Percentiles rank a stretch among this genome's conserved stretches.
phyloP scores from a whole-genome alignment of 805 yeast species.

The Wickerhamomyces queroliae region DNA sequence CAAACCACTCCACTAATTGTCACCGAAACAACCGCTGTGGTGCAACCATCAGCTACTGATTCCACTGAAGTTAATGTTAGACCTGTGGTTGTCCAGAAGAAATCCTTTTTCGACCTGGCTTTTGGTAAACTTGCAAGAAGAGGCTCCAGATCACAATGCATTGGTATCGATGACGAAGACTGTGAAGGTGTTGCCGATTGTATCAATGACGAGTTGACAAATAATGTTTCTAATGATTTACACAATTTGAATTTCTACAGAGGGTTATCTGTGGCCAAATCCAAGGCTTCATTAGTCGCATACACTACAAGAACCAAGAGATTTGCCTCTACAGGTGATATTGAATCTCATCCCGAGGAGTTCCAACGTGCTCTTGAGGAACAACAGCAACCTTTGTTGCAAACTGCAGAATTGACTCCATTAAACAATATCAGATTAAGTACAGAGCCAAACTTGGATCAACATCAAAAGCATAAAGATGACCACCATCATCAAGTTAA shows the following conservation, averaged over 20 bases:
- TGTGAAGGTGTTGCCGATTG: constrained; percentile 16
- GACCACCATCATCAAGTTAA: constrained; percentile 78
- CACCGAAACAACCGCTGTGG: constrained; percentile 1
- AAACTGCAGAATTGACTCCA: neutral
- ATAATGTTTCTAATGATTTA: constrained; percentile 20
- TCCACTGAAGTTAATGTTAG: neutral
- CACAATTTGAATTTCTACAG: constrained; percentile 21
- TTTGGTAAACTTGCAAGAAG: constrained; percentile 6
- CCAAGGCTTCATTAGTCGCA: constrained; percentile 17
- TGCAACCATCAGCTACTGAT: neutral
- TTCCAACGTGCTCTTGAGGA: neutral
- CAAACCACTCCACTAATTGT: neutral
- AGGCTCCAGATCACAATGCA: constrained; percentile 5
- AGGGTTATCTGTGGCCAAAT: constrained; percentile 5
- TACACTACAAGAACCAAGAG: constrained; percentile 10
- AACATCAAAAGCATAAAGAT: constrained; percentile 25
- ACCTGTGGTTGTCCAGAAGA: constrained; percentile 1
- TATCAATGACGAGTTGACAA: constrained; percentile 10
- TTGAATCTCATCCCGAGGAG: neutral
- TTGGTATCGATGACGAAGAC: constrained; percentile 15
- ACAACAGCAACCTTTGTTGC: neutral
- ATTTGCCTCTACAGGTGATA: neutral
- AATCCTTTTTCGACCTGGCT: constrained; percentile 8
- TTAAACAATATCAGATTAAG: constrained; percentile 10
- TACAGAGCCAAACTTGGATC: constrained; percentile 19